Evolutionary conservation across 352 stramenopile genomes (phyloP), one percentile per base, ranked within the genome.

Genomic region (Phytophthora syringae): DNA sequence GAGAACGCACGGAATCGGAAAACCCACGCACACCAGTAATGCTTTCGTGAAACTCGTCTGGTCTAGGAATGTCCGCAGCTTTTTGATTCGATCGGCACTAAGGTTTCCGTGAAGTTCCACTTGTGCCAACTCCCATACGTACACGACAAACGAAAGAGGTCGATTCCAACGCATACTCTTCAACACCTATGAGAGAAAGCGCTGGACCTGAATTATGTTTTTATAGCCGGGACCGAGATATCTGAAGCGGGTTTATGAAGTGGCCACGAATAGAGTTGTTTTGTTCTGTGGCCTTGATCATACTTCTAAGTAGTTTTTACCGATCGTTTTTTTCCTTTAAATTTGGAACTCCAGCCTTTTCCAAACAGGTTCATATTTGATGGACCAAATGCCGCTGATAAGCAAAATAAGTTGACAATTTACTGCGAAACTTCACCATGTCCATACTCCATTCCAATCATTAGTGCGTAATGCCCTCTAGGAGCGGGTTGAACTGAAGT

Each of bases 401-500:
- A 32, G 5, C 34, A 40, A 13, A 40, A 40, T n/a, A n/a, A n/a
- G n/a, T n/a, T 40, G 34, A 32, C 27, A 32, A 32, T 9, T 32
- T 32, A 32, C 27, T 32, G 27, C 9, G 27, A 47, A 22, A 22
- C 13, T 28, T 15, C 39, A n/a, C n/a, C n/a, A n/a, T n/a, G n/a
- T n/a, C n/a, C n/a, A n/a, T n/a, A n/a, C 22, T 47, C 21, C 36
- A 40, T 28, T 25, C 7, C 25, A 37, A 3, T 42, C 32, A 24
- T 71, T 55, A 76, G 45, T 80, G 66, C 39, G 83, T 80, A 22
- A 76, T 73, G 40, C 68, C 68, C 22, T 76, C 44, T n/a, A 86
- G 56, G 24, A 87, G 49, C 18, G 72, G 78, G 36, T 77, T 79
- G 52, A 83, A 79, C 32, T 84, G 79, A 34, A 93, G 70, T 52